Conservation (phyloP, 2,329 filamentous ascomycete genomes). For the Arthroderma sp. region DNA sequence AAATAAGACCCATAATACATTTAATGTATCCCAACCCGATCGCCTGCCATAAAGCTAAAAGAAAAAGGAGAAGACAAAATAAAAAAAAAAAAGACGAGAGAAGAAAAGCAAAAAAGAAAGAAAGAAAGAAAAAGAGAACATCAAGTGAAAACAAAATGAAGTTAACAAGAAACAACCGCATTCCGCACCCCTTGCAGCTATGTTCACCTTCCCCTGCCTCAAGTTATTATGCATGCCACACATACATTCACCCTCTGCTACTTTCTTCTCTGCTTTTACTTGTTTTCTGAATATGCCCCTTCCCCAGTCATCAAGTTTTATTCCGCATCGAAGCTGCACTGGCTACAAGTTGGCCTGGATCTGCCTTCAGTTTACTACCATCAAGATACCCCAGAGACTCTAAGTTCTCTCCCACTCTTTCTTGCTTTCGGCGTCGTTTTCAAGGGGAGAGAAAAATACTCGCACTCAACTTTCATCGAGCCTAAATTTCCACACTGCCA, state of each 20-base stretch:
- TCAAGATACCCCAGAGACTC: no score
- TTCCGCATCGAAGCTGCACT: background rate
- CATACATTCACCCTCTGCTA: background rate
- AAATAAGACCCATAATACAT: no score
- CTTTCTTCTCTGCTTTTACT: no score
- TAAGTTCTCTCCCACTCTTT: no score
- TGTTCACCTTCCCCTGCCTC: background rate
- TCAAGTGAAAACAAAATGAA: background rate
- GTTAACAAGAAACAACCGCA: background rate
- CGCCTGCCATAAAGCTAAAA: no score
- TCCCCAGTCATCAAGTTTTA: background rate
- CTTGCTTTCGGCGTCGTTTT: no score
- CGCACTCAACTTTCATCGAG: no score
- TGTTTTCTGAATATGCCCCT: background rate
- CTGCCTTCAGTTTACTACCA: no score
- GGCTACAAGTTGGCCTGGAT: background rate
- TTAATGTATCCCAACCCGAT: no score
- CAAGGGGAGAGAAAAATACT: no score
- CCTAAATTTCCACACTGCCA: no score
- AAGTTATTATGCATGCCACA: background rate
- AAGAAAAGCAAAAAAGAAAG: background rate
- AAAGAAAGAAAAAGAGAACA: background rate
- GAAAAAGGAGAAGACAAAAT: background rate
- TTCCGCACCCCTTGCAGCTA: background rate
- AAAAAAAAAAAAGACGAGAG: conserved; percentile 1